phyloP scores from a whole-genome alignment of 768 basidiomycete genomes.

The Mycena rosella region DNA sequence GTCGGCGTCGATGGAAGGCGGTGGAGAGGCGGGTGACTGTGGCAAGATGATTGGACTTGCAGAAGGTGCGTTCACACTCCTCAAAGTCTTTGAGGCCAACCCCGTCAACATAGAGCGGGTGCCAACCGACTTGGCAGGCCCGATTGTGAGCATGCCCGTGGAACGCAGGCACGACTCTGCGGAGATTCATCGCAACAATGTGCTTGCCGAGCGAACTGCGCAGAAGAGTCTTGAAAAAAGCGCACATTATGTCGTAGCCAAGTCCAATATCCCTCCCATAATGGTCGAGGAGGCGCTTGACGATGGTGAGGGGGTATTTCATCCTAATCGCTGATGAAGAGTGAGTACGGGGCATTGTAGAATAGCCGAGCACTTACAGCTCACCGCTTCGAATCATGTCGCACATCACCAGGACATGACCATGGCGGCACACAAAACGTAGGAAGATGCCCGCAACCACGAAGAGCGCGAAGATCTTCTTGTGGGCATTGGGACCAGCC shows the following conservation, averaged over 20 bases:
- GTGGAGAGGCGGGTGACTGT: constrained; percentile 32
- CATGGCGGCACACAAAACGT: too few relatives aligned
- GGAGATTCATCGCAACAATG: not conserved
- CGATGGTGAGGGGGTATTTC: not conserved
- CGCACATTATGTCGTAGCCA: not conserved
- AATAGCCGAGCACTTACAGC: not conserved
- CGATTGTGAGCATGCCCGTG: constrained; percentile 46
- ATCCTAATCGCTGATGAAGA: not conserved
- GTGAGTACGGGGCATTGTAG: not conserved
- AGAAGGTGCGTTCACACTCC: constrained; percentile 44
- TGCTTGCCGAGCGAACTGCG: constrained; percentile 2
- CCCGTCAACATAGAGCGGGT: constrained; percentile 42
- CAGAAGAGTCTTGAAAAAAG: not conserved
- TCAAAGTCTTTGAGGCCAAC: constrained; percentile 47
- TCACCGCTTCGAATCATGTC: constrained; percentile 1
- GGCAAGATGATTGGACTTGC: constrained; percentile 44
- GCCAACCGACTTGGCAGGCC: constrained; percentile 41
- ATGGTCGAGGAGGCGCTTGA: not conserved
- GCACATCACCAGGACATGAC: not conserved
- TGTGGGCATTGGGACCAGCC: too few relatives aligned
- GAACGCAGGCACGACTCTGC: not conserved
- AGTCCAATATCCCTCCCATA: not conserved
- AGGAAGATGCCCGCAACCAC: too few relatives aligned
- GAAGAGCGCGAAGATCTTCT: too few relatives aligned
- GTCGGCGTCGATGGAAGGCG: constrained; percentile 41